Evolutionary conservation across 2,329 filamentous ascomycete species (phyloP).

Genomic region (Albifimbria verrucaria): DNA sequence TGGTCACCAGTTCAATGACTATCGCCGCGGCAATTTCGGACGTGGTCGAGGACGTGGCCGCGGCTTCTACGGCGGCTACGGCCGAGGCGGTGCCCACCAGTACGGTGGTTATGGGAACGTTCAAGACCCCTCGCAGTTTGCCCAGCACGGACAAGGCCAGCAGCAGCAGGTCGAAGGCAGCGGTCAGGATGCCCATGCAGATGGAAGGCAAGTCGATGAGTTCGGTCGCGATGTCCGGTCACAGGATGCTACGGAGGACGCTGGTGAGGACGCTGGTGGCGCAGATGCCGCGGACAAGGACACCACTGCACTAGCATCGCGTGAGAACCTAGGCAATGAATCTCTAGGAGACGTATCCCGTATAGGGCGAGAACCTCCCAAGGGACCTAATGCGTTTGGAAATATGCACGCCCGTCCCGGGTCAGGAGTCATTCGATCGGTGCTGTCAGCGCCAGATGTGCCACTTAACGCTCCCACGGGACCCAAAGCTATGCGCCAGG

Average conservation of each 20-base stretch:
- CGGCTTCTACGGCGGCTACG: slow-evolving; percentile 53
- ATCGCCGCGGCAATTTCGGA: slow-evolving; percentile 65
- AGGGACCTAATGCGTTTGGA: slow-evolving; percentile 14
- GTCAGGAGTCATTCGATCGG: slow-evolving; percentile 25
- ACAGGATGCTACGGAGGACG: slow-evolving; percentile 10
- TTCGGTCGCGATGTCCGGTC: slow-evolving; percentile 32
- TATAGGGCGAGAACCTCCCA: slow-evolving; percentile 9
- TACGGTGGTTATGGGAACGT: slow-evolving; percentile 37
- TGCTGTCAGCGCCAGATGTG: slow-evolving; percentile 33
- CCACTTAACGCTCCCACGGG: slow-evolving; percentile 80
- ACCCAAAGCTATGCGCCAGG: slow-evolving; percentile 91
- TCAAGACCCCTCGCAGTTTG: slow-evolving; percentile 28
- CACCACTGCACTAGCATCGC: slow-evolving; percentile 16
- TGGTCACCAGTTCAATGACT: slow-evolving; percentile 73
- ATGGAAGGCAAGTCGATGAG: slow-evolving; percentile 33
- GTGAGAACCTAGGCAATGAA: slow-evolving; percentile 29
- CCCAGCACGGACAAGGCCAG: slow-evolving; percentile 21
- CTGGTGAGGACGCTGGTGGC: slow-evolving; percentile 12
- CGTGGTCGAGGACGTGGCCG: slow-evolving; percentile 64
- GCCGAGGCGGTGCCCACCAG: slow-evolving; percentile 55
- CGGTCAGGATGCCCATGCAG: slow-evolving; percentile 11
- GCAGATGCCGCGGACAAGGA: slow-evolving; percentile 16
- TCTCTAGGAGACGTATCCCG: slow-evolving; percentile 13
- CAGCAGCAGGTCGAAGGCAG: slow-evolving; percentile 8
- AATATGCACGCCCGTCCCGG: slow-evolving; percentile 16